These are phyloP conservation scores for Solanum piurae DNA, from an alignment of 257 asterid genomes.

Conservation along the genomic window DNA sequence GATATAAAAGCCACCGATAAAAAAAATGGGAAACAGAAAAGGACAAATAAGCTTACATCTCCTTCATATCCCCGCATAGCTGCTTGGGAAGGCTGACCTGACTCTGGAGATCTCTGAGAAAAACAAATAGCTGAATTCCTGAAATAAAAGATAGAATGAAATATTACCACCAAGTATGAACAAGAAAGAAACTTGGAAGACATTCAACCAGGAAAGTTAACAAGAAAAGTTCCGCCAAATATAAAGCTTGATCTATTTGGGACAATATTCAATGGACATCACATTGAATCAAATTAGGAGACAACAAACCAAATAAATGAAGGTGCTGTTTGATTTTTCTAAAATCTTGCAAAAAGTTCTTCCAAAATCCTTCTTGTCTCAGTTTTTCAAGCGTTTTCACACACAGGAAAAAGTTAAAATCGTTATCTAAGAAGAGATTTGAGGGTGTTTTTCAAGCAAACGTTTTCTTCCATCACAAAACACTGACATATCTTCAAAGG, in stretches of 20 bases:
- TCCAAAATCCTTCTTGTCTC: background rate
- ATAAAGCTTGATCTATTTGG: background rate
- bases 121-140: background rate
- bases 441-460: background rate
- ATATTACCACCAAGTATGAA: background rate
- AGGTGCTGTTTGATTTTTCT: background rate
- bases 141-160: background rate
- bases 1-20: background rate
- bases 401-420: background rate
- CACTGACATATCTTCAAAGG: background rate
- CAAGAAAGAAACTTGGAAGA: background rate
- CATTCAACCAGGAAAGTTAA: background rate
- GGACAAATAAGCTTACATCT: conserved; percentile 32
- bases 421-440: background rate
- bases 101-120: background rate
- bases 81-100: background rate
- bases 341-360: background rate
- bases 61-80: conserved; percentile 43
- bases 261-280: background rate
- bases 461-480: background rate
- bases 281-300: background rate
- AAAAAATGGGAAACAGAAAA: background rate
- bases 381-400: background rate
- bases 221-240: background rate
- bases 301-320: background rate